Evolutionary conservation across 805 yeast species (phyloP), one percentile per base, ranked within the genome.

Genomic region (Metschnikowia cerradonensis): DNA sequence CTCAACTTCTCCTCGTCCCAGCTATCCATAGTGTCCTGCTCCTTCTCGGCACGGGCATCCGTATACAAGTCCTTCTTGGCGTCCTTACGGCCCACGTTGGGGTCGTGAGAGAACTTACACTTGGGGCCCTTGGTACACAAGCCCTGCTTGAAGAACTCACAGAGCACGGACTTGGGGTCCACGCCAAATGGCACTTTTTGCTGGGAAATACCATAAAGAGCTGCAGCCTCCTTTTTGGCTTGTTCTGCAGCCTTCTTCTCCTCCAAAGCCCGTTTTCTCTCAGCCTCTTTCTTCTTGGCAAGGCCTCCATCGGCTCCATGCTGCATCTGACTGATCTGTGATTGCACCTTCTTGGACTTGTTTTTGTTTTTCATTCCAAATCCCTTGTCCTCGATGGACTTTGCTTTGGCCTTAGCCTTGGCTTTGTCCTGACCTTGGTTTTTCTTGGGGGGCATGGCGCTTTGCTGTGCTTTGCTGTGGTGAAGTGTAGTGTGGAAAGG

Each of bases 1-100:
- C 95, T 81, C 66, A 94, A 82, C 74, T 91, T 94, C 62, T 85
- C 97, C 71, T 92, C 97, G 71, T 94, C 98, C 98, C 98, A 92
- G 42, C 77, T 78, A 61, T 90, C 97, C 97, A 92, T 90, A 4
- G 94, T 88, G 69, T 94, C 98, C 19, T 76, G 76, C 58, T 83
- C 86, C 66, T 87, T 85, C 51, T 75, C 80, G 8, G 70, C 77
- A 67, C 97, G 82, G 36, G 84, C 90, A 72, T 94, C 99, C 10
- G 94, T 83, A 72, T 94, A 94, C 62, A 92, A 78, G 72, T 94
- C 97, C 70, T 79, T 90, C 83, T 94, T 94, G 45, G 80, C 88
- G 33, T 86, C 88, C 68, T 87, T 91, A 68, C 97, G 83, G 35
- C 91, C 98, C 23, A 89, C 80, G 53, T 81, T 78, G 65, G 88